Base-by-base conservation (phyloP, 2,329 filamentous ascomycete genomes). In the Drechslerella coelobrocha region DNA sequence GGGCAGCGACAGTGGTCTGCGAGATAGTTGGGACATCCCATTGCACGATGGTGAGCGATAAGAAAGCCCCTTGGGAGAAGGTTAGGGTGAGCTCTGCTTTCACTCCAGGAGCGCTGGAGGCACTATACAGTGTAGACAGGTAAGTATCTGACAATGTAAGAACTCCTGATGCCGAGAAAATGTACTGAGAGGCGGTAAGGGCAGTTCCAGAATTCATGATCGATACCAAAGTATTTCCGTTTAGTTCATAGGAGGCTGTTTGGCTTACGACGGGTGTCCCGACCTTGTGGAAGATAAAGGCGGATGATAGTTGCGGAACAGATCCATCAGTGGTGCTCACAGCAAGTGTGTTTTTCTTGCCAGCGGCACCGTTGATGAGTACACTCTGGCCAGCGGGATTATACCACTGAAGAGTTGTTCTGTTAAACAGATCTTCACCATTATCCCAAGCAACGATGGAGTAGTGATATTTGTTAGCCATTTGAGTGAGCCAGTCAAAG, bases 371-470 rank as follows among this genome's bases (percentile, higher is more conserved):
- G 27, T 81, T 80, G 9, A 79, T 76, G 51, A 85, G 77, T 65
- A 87, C 82, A 7, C 81, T 78, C 3, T 84, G 75, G 0, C 80
- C 80, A 0, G 82, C 79, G 0, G 79, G 77, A 68, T 87, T 85
- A 14, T 82, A 79, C 83, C 84, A 86, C 1, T 75, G 73, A 43
- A 81, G 79, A 0, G 80, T 78, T 0, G 77, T 78, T 31, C 85
- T 82, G 74, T 86, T 79, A 10, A 68, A 68, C 7, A 86, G 78
- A 39, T 84, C 82, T 73, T 86, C 84, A 1, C 85, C 85, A 68
- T 86, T 86, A 74, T 86, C 85, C 85, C 85, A 87, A 6, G 86
- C 75, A 0, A 86, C 78, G 3, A 82, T 80, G 0, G 82, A 77
- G 2, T 83, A 84, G 66, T 82, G 79, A 72, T 84, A 82, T 45